Percentiles rank a stretch among this genome's conserved stretches.
Evolutionary conservation across 139 green algal species (phyloP).

Genomic region (Astrephomene gubernaculifera): DNA sequence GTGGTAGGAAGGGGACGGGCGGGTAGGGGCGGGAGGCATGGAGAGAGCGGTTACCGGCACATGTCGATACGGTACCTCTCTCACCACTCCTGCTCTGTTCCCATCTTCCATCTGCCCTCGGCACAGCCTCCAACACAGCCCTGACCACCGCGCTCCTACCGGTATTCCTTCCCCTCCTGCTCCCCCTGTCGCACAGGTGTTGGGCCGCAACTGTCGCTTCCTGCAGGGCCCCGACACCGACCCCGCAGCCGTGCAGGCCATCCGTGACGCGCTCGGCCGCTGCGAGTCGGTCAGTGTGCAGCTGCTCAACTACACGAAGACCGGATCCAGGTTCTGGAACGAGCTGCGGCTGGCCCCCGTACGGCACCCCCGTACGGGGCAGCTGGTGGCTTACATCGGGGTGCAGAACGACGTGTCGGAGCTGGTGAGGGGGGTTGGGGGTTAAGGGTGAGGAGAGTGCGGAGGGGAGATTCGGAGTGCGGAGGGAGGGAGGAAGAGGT

Average conservation of each 20-base stretch:
- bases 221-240: constrained; percentile 90
- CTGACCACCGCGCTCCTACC: too few relatives aligned
- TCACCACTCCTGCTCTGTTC: too few relatives aligned
- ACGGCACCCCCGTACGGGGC: constrained; percentile 44
- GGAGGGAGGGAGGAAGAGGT: too few relatives aligned
- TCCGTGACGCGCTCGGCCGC: constrained; percentile 78
- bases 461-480: too few relatives aligned
- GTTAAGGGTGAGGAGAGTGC: too few relatives aligned
- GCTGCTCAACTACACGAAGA: constrained; percentile 94
- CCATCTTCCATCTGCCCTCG: too few relatives aligned
- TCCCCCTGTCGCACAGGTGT: constrained; percentile 40
- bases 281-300: constrained; percentile 22
- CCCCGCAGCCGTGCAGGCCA: constrained; percentile 72
- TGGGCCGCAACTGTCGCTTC: constrained; percentile 95
- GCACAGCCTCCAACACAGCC: too few relatives aligned
- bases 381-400: constrained; percentile 83
- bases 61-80: too few relatives aligned
- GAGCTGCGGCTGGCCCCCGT: constrained; percentile 82
- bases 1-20: too few relatives aligned
- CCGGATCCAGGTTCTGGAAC: constrained; percentile 92
- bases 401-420: constrained; percentile 90
- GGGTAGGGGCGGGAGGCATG: too few relatives aligned
- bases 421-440: constrained; percentile 53
- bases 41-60: too few relatives aligned
- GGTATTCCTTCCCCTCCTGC: neutral